These are phyloP conservation scores for Pythium utonaiense DNA, from an alignment of 352 stramenopile genomes.

Conservation along the genomic window DNA sequence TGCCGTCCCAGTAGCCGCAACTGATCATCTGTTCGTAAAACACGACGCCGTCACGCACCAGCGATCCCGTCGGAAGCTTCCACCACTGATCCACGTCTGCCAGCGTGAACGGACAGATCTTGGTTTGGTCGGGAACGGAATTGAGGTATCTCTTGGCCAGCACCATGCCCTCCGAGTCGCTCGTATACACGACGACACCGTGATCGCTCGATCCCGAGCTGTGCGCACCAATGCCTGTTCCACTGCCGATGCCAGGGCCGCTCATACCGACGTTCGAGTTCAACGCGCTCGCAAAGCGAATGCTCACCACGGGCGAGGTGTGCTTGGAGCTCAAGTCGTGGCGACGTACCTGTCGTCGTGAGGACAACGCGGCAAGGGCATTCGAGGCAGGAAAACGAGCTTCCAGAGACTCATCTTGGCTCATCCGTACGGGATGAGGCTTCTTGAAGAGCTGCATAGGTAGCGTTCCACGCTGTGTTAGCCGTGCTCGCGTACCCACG, in stretches of 20 bases:
- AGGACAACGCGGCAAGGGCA: constrained; percentile 69
- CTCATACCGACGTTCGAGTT: constrained; percentile 56
- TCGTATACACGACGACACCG: constrained; percentile 78
- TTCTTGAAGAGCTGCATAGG: constrained; percentile 80
- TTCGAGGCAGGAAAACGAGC: constrained; percentile 70
- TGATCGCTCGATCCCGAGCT: constrained; percentile 54
- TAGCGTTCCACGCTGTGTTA: constrained; percentile 72
- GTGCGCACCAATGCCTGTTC: constrained; percentile 69
- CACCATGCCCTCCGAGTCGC: constrained; percentile 69
- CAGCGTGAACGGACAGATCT: constrained; percentile 72
- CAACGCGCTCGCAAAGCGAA: constrained; percentile 76
- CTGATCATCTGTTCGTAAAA: constrained; percentile 90
- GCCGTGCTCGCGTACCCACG: constrained; percentile 41
- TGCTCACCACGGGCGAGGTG: constrained; percentile 53
- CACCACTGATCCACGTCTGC: constrained; percentile 86
- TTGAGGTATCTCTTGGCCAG: constrained; percentile 79
- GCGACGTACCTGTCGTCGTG: constrained; percentile 72
- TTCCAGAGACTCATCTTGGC: constrained; percentile 71
- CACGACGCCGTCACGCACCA: constrained; percentile 74
- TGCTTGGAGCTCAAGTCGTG: constrained; percentile 78
- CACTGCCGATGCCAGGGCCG: constrained; percentile 53
- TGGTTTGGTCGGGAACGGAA: constrained; percentile 56
- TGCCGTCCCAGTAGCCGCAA: constrained; percentile 85
- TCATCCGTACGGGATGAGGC: constrained; percentile 64
- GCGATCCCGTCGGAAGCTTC: constrained; percentile 69